A percentile compares a stretch with the other conserved stretches of the same genome.
These are phyloP conservation scores for Diaporthe sp. DNA, from an alignment of 2,329 filamentous ascomycete genomes.

Conservation along the genomic window DNA sequence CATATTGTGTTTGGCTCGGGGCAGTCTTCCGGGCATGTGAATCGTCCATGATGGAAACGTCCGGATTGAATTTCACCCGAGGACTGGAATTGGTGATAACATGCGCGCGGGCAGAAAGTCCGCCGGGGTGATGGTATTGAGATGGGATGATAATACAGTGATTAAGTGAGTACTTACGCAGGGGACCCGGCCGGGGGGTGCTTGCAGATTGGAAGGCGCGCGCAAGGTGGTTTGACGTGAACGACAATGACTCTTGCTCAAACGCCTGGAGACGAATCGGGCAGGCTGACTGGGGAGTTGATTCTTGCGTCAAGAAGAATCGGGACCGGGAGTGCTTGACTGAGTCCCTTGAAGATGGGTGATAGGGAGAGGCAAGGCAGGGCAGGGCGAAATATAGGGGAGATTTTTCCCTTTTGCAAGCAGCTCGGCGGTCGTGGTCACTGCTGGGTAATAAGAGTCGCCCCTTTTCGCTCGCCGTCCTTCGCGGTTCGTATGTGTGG, in stretches of 20 bases:
- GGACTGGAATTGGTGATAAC: neutral
- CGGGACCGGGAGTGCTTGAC: neutral
- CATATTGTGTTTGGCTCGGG: neutral
- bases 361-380: neutral
- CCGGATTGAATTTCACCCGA: neutral
- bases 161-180: neutral
- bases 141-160: neutral
- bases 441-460: neutral
- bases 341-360: neutral
- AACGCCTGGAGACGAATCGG: conserved; percentile 7
- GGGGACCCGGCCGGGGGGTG: conserved; percentile 8
- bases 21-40: conserved; percentile 5
- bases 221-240: conserved; percentile 12
- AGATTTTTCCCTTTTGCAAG: neutral
- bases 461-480: conserved; percentile 9
- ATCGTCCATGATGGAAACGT: neutral
- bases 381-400: neutral
- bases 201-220: neutral
- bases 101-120: conserved; percentile 2
- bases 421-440: neutral
- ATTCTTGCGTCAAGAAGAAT: neutral
- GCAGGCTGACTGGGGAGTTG: neutral
- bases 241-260: conserved; percentile 21
- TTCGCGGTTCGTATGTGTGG: neutral
- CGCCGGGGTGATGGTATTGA: conserved; percentile 1